Base-by-base conservation (phyloP, 257 asterid species). In the Cinchona pubescens region DNA sequence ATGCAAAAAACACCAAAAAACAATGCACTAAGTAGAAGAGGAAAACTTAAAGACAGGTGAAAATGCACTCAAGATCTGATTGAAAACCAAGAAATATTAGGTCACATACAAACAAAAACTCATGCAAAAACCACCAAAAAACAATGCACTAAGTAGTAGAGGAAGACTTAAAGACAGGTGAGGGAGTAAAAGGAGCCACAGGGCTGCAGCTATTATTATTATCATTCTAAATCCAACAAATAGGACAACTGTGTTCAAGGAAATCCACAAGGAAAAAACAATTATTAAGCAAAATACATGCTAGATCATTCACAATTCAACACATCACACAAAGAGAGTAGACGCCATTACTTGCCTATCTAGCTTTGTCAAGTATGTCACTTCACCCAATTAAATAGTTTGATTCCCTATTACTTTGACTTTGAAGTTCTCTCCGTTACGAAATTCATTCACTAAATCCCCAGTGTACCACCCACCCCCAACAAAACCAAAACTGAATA, bases 31-130 rank as follows among this genome's bases (percentile, higher is more conserved):
- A 25, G 3, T 5, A 42, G 7, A 21, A n/a, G n/a, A n/a, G n/a
- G n/a, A n/a, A n/a, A n/a, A n/a, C n/a, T n/a, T n/a, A n/a, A n/a
- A n/a, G n/a, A n/a, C n/a, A n/a, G n/a, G n/a, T n/a, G n/a, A n/a
- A n/a, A 0, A 43, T n/a, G n/a, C n/a, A n/a, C n/a, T n/a, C 99
- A 66, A 92, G 91, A 85, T 92, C 99, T 95, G 92, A 67, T 68
- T 72, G 27, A 72, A 79, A 78, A 67, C n/a, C 58, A 12, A 35
- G n/a, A 63, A 59, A 48, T n/a, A 65, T 29, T 37, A 51, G 30
- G 63, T 53, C 32, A 34, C 23, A 48, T 19, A 35, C 25, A 37
- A 13, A 32, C 51, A 10, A n/a, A 58, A 65, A n/a, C 13, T 23
- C 0, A 45, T 25, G 30, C 38, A 49, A 25, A 7, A 4, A 53